phyloP scores from a whole-genome alignment of 1,139 yeast species.

The Geotrichum carabidarum region DNA sequence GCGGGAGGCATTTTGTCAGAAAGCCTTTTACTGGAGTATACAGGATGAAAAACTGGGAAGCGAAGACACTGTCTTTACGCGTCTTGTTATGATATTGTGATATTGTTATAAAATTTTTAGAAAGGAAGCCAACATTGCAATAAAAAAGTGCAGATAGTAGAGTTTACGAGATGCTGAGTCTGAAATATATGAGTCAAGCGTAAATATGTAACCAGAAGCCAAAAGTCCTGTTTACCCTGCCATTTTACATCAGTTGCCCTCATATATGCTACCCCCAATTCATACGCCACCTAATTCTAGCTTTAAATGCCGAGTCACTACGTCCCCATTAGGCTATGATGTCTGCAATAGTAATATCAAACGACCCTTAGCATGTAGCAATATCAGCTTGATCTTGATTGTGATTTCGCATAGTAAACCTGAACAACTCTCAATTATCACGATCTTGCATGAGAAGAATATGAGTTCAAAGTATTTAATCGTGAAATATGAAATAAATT shows the following conservation, averaged over 20 bases:
- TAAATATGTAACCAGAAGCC: not conserved
- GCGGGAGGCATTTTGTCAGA: conserved; percentile 13
- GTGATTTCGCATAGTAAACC: too few species aligned
- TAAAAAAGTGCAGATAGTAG: not conserved
- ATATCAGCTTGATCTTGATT: too few species aligned
- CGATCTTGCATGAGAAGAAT: too few species aligned
- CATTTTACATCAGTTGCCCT: not conserved
- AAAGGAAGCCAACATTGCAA: not conserved
- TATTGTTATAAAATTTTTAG: conserved; percentile 10
- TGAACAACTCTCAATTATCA: too few species aligned
- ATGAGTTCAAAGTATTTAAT: too few species aligned
- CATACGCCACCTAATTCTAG: not conserved
- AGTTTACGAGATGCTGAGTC: not conserved
- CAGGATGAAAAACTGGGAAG: not conserved
- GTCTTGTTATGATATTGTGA: not conserved
- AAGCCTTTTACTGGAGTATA: too few species aligned
- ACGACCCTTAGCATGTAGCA: too few species aligned
- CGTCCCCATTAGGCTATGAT: too few species aligned
- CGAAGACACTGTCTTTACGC: not conserved
- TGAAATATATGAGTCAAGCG: not conserved
- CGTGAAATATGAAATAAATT: too few species aligned
- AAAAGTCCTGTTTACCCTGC: not conserved
- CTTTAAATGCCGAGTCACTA: not conserved
- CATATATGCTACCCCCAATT: too few species aligned
- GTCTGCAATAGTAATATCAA: too few species aligned